Evolutionary conservation across 495 filamentous ascomycete species (phyloP).

Genomic region (Chaetomium tenue): DNA sequence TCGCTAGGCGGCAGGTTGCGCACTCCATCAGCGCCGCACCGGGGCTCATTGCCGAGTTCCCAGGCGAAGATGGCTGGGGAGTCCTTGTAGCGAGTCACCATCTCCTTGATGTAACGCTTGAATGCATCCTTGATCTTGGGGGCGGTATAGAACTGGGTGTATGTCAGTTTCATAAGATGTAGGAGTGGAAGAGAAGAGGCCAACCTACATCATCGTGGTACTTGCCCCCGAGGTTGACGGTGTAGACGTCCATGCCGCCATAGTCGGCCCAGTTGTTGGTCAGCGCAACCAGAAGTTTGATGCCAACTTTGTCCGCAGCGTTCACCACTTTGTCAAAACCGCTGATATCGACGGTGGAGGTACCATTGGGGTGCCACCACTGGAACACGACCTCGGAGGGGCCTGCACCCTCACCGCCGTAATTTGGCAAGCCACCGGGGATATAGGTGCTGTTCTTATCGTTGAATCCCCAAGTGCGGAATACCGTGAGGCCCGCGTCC

Average conservation of each 20-base stretch:
- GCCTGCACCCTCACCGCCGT: constrained; percentile 51
- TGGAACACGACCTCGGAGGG: constrained; percentile 53
- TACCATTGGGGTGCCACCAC: constrained; percentile 43
- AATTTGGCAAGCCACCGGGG: constrained; percentile 41
- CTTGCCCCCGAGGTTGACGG: constrained; percentile 39
- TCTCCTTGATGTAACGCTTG: constrained; percentile 51
- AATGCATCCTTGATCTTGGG: constrained; percentile 46
- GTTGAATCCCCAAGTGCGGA: constrained; percentile 64
- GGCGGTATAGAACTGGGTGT: constrained; percentile 43
- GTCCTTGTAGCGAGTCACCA: constrained; percentile 51
- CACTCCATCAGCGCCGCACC: constrained; percentile 43
- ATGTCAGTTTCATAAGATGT: constrained; percentile 2
- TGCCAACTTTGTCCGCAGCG: constrained; percentile 55
- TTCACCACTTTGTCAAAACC: constrained; percentile 65
- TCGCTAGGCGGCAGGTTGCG: constrained; percentile 46
- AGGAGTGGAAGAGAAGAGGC: background rate
- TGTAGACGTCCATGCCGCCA: constrained; percentile 50
- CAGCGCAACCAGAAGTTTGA: constrained; percentile 58
- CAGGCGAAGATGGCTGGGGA: constrained; percentile 53
- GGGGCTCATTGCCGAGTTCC: constrained; percentile 57
- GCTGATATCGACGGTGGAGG: constrained; percentile 55
- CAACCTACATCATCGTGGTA: constrained; percentile 39
- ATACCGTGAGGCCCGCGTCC: constrained; percentile 59
- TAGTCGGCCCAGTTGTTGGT: constrained; percentile 58
- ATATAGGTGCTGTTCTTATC: constrained; percentile 56